Evolutionary conservation across 2,329 filamentous ascomycete genomes (phyloP).

Genomic region (Fusarium agapanthi): DNA sequence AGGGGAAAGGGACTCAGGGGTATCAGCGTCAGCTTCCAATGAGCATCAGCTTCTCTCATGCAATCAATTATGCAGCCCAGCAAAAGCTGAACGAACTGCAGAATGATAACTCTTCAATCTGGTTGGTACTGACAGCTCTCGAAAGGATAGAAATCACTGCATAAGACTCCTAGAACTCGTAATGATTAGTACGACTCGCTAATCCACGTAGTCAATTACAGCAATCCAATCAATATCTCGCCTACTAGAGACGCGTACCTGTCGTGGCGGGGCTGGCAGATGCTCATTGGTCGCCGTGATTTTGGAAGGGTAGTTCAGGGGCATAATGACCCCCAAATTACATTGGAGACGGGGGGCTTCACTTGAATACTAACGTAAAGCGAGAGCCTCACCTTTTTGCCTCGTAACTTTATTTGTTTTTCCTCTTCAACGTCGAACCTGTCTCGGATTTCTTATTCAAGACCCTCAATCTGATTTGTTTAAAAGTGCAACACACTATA

Average conservation of each 20-base stretch:
- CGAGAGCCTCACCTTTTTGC: conserved; percentile 9
- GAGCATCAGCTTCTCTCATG: background rate
- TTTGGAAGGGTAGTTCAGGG: conserved; percentile 22
- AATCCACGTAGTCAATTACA: conserved; percentile 7
- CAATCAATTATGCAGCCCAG: conserved; percentile 12
- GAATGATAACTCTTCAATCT: background rate
- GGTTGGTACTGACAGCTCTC: background rate
- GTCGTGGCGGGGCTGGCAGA: background rate
- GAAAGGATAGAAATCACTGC: background rate
- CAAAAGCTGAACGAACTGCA: background rate
- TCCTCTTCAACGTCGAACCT: background rate
- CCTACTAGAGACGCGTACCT: conserved; percentile 24
- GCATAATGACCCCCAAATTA: conserved; percentile 28
- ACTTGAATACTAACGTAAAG: conserved; percentile 10
- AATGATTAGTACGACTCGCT: conserved; percentile 1
- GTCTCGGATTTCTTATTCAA: background rate
- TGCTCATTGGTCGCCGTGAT: conserved; percentile 5
- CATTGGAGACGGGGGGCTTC: conserved; percentile 12
- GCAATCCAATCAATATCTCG: conserved; percentile 24
- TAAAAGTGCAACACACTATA: background rate
- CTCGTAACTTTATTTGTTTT: background rate
- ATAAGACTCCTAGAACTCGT: background rate
- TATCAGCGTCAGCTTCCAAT: conserved; percentile 11
- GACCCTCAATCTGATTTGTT: background rate
- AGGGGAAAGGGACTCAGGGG: conserved; percentile 25